Base-by-base conservation (phyloP, 176 grass and related monocot species). In the Eleusine coracana region DNA sequence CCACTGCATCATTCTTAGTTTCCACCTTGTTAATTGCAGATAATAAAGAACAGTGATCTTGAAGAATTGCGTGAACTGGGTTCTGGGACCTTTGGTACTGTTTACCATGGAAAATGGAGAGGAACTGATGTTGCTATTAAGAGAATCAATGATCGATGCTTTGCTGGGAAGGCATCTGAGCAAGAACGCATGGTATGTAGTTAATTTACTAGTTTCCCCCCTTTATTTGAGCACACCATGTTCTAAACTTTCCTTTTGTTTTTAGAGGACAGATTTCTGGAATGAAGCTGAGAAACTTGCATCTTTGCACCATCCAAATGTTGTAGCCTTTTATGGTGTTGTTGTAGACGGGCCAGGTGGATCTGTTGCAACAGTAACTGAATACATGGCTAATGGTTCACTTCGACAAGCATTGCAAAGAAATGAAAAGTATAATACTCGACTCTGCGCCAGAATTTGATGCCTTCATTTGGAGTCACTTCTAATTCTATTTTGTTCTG, bases 21-120 rank as follows among this genome's bases (percentile, higher is more conserved):
- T n/a, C 29, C 9, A 29, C 39, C 46, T 79, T 80, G 39, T 58
- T 70, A 41, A 49, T 77, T 86, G 37, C 75, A 99, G 96, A 71
- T 99, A 81, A 99, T 99, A 90, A 93, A 94, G 62, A 96, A 99
- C 34, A 92, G 80, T 85, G 93, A 99, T 90, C 89, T 99, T 65
- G 96, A 99, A 89, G 96, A 96, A 72, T 89, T 99, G 85, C 81
- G 86, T 37, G 96, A 99, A 88, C 80, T 96, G 63, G 96, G 96
- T 62, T 96, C 93, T 85, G 96, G 96, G 79, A 93, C 93, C 74
- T 94, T 99, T 31, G 96, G 96, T 49, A 99, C 91, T 25, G 96
- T 99, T 83, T 99, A 94, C 85, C 91, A 99, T 92, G 96, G 96
- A 64, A 99, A 99, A 88, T 99, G 96, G 96, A 94, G 93, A 84